Conservation (phyloP, 768 basidiomycete genomes). For the Boletus pseudopeckii region DNA sequence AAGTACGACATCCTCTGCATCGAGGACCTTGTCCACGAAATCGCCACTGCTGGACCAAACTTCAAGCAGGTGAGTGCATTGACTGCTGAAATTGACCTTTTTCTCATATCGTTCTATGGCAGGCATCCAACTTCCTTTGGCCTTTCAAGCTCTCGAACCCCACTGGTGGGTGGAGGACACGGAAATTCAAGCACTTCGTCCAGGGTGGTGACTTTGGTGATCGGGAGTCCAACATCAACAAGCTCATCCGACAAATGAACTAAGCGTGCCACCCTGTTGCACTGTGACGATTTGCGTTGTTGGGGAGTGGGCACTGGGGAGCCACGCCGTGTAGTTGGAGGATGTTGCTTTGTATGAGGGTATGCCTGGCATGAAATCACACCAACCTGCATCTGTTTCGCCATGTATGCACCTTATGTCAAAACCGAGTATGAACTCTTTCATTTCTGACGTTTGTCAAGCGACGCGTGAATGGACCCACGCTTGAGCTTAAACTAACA, state of each 20-base stretch:
- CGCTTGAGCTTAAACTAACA: not conserved
- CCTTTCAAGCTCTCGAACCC: constrained; percentile 99
- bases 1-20: constrained; percentile 95
- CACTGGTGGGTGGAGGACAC: constrained; percentile 94
- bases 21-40: constrained; percentile 97
- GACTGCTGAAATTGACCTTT: not conserved
- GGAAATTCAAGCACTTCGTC: constrained; percentile 97
- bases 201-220: constrained; percentile 98
- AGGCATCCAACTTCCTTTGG: constrained; percentile 97
- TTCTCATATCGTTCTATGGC: not conserved
- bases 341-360: constrained; percentile 22
- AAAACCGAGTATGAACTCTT: constrained; percentile 25
- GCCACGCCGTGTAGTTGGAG: constrained; percentile 7
- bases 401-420: constrained; percentile 29
- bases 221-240: constrained; percentile 96
- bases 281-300: not conserved
- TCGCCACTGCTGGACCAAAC: constrained; percentile 92
- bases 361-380: constrained; percentile 33
- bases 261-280: constrained; percentile 31
- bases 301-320: constrained; percentile 1
- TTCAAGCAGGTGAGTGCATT: constrained; percentile 85
- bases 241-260: constrained; percentile 95
- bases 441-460: not conserved
- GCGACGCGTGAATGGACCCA: not conserved
- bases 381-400: constrained; percentile 14